Evolutionary conservation across 495 filamentous ascomycete species (phyloP).

Genomic region (Daldinia loculata): DNA sequence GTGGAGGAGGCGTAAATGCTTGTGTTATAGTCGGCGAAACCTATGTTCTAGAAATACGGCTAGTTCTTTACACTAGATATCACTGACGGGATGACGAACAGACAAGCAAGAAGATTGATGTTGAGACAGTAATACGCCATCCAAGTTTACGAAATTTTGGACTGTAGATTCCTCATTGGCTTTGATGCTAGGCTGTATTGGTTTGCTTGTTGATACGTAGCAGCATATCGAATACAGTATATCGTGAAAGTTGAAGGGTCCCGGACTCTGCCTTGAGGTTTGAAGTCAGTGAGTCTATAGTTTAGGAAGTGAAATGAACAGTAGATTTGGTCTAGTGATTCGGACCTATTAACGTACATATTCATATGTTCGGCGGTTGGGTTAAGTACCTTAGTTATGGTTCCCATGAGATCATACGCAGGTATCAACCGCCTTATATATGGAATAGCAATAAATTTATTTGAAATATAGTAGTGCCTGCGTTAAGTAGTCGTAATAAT

Average conservation of each 20-base stretch:
- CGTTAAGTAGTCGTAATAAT: too few relatives aligned
- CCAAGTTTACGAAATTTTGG: slow-evolving; percentile 2
- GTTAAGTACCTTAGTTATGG: too few relatives aligned
- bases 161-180: not conserved
- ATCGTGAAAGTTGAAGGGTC: not conserved
- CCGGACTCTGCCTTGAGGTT: not conserved
- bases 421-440: too few relatives aligned
- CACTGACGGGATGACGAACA: slow-evolving; percentile 17
- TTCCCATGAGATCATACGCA: too few relatives aligned
- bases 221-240: not conserved
- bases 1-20: slow-evolving; percentile 18
- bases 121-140: slow-evolving; percentile 26
- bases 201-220: not conserved
- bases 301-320: too few relatives aligned
- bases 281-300: not conserved
- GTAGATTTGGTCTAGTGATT: too few relatives aligned
- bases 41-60: slow-evolving; percentile 8
- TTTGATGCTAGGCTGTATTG: not conserved
- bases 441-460: too few relatives aligned
- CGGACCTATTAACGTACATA: too few relatives aligned
- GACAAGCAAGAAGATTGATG: slow-evolving; percentile 26
- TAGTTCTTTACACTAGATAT: slow-evolving; percentile 18
- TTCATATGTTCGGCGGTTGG: too few relatives aligned
- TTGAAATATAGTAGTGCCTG: too few relatives aligned
- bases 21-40: slow-evolving; percentile 2